Evolutionary conservation across 495 filamentous ascomycete species (phyloP).

Genomic region (Podospora pseudopauciseta): DNA sequence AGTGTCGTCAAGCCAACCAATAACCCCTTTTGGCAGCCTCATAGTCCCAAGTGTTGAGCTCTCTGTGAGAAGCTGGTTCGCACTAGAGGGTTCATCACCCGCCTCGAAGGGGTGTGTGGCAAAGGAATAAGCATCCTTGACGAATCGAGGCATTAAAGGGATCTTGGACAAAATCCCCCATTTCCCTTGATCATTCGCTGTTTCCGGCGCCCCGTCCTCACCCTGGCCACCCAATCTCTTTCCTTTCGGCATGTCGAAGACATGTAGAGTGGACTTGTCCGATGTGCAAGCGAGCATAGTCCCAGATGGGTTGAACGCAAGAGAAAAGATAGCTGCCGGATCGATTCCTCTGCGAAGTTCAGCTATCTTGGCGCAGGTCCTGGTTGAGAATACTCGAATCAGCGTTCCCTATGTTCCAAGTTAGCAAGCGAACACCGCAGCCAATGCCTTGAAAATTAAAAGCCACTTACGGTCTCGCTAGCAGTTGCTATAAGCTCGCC

Average conservation of each 20-base stretch:
- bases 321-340: slow-evolving; percentile 77
- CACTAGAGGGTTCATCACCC: slow-evolving; percentile 60
- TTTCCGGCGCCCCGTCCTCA: slow-evolving; percentile 1
- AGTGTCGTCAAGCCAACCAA: slow-evolving; percentile 70
- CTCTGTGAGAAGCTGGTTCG: slow-evolving; percentile 32
- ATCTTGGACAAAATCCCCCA: slow-evolving; percentile 78
- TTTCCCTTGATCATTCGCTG: slow-evolving; percentile 56
- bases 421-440: neutral
- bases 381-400: slow-evolving; percentile 75
- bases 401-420: slow-evolving; percentile 66
- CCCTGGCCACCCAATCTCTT: slow-evolving; percentile 66
- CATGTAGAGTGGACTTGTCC: slow-evolving; percentile 90
- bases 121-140: slow-evolving; percentile 83
- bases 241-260: slow-evolving; percentile 68
- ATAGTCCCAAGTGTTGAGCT: slow-evolving; percentile 43
- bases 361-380: slow-evolving; percentile 70
- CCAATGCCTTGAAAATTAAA: neutral
- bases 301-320: slow-evolving; percentile 79
- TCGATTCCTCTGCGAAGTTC: slow-evolving; percentile 89
- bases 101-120: slow-evolving; percentile 71
- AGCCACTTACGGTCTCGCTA: slow-evolving; percentile 66
- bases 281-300: slow-evolving; percentile 85
- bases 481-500: slow-evolving; percentile 85
- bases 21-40: slow-evolving; percentile 67
- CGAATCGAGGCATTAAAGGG: slow-evolving; percentile 71